Evolutionary conservation across 208 protist species (phyloP).

Genomic region (Crithidia bombi): DNA sequence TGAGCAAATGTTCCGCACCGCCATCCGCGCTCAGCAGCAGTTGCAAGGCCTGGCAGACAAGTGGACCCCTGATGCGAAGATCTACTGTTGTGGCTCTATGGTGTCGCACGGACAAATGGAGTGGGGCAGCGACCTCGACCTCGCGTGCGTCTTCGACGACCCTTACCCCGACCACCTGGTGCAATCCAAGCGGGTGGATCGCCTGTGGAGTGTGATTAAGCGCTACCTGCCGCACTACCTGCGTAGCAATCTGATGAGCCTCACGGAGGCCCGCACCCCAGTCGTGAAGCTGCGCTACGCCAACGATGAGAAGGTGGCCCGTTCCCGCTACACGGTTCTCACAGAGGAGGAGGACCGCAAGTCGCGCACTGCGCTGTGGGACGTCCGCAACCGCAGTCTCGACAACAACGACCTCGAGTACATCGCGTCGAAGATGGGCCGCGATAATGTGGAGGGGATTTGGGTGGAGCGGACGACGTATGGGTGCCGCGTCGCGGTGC

Average conservation of each 20-base stretch:
- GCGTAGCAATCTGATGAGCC: slow-evolving; percentile 66
- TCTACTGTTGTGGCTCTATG: slow-evolving; percentile 88
- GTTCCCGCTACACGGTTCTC: slow-evolving; percentile 76
- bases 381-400: slow-evolving; percentile 76
- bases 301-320: slow-evolving; percentile 84
- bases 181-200: slow-evolving; percentile 85
- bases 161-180: slow-evolving; percentile 80
- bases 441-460: slow-evolving; percentile 81
- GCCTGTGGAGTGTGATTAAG: slow-evolving; percentile 89
- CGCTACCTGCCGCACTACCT: slow-evolving; percentile 88
- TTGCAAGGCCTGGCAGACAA: slow-evolving; percentile 84
- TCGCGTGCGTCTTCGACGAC: slow-evolving; percentile 91
- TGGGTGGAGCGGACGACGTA: slow-evolving; percentile 89
- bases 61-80: slow-evolving; percentile 91
- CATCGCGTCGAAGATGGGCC: slow-evolving; percentile 79
- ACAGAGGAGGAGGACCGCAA: slow-evolving; percentile 87
- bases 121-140: slow-evolving; percentile 90
- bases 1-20: slow-evolving; percentile 87
- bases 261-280: slow-evolving; percentile 85
- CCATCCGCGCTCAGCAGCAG: slow-evolving; percentile 80
- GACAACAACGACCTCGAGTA: slow-evolving; percentile 81
- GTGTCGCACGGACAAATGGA: slow-evolving; percentile 92
- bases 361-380: slow-evolving; percentile 81
- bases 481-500: slow-evolving; percentile 81
- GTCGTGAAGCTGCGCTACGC: slow-evolving; percentile 84